Evolutionary conservation across 345 rosid genomes (phyloP), one percentile per base, ranked within the genome.

Genomic region (Combretum micranthum): DNA sequence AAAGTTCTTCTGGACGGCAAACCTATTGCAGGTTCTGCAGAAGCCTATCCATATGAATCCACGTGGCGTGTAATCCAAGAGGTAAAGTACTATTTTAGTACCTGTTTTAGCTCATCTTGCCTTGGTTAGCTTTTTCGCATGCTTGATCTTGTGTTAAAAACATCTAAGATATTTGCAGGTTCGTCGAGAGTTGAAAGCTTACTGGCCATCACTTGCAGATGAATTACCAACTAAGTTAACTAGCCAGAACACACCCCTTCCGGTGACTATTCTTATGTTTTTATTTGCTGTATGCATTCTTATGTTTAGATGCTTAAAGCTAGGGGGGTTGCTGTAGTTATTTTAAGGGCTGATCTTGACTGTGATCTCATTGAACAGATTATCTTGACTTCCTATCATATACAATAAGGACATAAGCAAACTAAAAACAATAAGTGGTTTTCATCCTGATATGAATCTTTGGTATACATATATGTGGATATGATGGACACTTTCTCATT

Each of bases 31-130:
- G 84, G 81, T 64, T 83, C 85, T 54, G 70, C 66, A 23, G 83
- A 92, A 68, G 85, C 81, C 50, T 81, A 83, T 72, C 96, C 98
- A 54, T 84, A 86, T 55, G 93, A 84, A 67, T 83, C 98, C 47
- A 84, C 98, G 21, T 86, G 94, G 96, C 81, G 83, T 60, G 91
- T 86, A 53, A 86, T 92, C 66, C 69, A 77, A 74, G 81, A 55
- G 72, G 97, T 88, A 81, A 72, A 61, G 60, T 64, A 25, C 56
- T 62, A 16, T 68, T 18, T 52, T 2, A 0, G n/a, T 1, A 25
- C 23, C 44, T 13, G 21, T 16, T n/a, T 16, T 4, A 18, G 17
- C 22, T 39, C 20, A 22, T 63, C 20, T n/a, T 0, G 26, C 20
- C 15, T 48, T 39, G 4, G 42, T 45, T 13, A 13, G 12, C 20